phyloP scores from a whole-genome alignment of 805 yeast species.

The Ascoidea rubescens region DNA sequence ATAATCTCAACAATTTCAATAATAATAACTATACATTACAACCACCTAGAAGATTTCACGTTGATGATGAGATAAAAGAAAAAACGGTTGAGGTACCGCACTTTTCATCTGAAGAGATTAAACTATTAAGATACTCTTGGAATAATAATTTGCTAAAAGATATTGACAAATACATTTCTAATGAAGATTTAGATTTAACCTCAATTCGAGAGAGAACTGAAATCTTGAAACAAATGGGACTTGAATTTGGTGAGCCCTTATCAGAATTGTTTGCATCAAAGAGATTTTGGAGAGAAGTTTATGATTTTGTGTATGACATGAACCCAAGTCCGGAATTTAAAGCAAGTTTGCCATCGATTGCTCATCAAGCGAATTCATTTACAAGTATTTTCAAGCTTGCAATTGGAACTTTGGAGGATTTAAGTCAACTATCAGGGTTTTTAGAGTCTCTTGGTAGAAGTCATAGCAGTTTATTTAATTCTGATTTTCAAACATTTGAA shows the following conservation, averaged over 20 bases:
- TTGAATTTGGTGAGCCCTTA: conserved; percentile 1
- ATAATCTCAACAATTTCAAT: too few relatives aligned
- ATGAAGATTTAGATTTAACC: not conserved
- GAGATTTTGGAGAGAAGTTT: conserved; percentile 40
- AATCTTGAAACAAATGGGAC: not conserved
- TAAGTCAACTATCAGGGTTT: conserved; percentile 32
- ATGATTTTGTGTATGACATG: conserved; percentile 32
- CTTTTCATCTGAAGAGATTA: not conserved
- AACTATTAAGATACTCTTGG: not conserved
- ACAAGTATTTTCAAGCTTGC: conserved; percentile 45
- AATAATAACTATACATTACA: too few relatives aligned
- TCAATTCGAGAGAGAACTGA: not conserved
- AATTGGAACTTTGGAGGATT: conserved; percentile 35
- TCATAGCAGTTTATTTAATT: conserved; percentile 40
- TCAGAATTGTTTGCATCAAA: conserved; percentile 23
- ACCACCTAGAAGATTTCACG: not conserved
- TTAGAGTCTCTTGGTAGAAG: conserved; percentile 37
- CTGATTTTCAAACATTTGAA: conserved; percentile 38
- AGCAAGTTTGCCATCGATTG: conserved; percentile 35
- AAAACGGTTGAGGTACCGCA: not conserved
- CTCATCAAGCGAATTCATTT: conserved; percentile 46
- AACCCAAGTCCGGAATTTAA: conserved; percentile 26
- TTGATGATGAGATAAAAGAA: not conserved
- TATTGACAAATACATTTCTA: too few relatives aligned
- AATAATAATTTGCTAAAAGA: not conserved